phyloP scores from a whole-genome alignment of 768 basidiomycete genomes.

The Hypsizygus marmoreus region DNA sequence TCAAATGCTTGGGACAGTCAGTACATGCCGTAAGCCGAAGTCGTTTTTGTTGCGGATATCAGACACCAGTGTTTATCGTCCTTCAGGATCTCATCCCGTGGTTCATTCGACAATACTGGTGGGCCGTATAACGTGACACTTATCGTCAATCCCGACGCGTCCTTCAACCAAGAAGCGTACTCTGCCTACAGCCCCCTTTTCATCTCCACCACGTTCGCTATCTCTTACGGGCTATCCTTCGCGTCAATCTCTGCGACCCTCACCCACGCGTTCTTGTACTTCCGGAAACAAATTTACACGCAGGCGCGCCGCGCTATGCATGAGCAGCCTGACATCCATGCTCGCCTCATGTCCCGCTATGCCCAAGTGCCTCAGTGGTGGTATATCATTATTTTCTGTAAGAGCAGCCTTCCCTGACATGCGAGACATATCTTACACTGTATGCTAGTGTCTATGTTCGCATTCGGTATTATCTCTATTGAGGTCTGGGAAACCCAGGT shows the following conservation, averaged over 20 bases:
- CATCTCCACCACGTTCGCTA: constrained; percentile 72
- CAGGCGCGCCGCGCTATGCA: constrained; percentile 70
- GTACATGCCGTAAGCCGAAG: constrained; percentile 52
- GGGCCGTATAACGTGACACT: constrained; percentile 54
- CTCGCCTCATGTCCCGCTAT: constrained; percentile 78
- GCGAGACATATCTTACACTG: neutral
- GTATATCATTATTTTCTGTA: constrained; percentile 69
- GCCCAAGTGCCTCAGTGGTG: constrained; percentile 83
- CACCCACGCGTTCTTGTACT: constrained; percentile 70
- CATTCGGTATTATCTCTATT: constrained; percentile 65
- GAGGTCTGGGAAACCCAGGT: constrained; percentile 67
- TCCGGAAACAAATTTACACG: constrained; percentile 76
- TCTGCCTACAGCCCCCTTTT: constrained; percentile 61
- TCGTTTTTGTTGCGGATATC: neutral
- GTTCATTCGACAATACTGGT: constrained; percentile 69
- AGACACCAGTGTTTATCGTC: constrained; percentile 13
- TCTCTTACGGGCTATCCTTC: constrained; percentile 80
- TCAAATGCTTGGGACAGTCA: constrained; percentile 63
- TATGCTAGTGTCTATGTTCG: constrained; percentile 57
- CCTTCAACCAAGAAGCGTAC: constrained; percentile 59
- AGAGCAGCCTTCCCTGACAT: constrained; percentile 29
- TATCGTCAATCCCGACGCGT: constrained; percentile 55
- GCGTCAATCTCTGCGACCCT: constrained; percentile 77
- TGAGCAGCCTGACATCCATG: constrained; percentile 86
- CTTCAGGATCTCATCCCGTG: constrained; percentile 61